phyloP scores from a whole-genome alignment of 2,329 filamentous ascomycete genomes.

The Fusarium tupiense region DNA sequence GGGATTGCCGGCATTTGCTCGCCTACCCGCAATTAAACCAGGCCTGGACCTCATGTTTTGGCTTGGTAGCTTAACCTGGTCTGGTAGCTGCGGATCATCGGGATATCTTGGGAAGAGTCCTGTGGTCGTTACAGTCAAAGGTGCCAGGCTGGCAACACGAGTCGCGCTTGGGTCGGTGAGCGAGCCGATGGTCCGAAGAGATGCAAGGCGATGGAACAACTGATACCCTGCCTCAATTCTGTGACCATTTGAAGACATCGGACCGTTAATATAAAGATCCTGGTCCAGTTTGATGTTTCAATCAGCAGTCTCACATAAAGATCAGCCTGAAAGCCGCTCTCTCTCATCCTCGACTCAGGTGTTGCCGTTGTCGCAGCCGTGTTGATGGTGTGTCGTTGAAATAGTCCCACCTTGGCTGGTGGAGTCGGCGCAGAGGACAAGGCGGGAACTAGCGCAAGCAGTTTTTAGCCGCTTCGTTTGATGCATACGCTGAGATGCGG shows the following conservation, averaged over 20 bases:
- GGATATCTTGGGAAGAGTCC: slow-evolving; percentile 2
- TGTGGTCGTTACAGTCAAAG: neutral
- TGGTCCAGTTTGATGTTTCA: neutral
- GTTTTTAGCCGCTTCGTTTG: slow-evolving; percentile 43
- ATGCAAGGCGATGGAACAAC: neutral
- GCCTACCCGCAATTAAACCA: neutral
- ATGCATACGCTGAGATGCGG: slow-evolving; percentile 40
- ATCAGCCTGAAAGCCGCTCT: slow-evolving; percentile 8
- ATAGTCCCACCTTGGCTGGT: slow-evolving; percentile 36
- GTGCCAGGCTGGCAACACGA: slow-evolving; percentile 19
- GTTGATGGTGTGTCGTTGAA: slow-evolving; percentile 45
- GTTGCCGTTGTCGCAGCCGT: slow-evolving; percentile 34
- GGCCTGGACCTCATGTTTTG: slow-evolving; percentile 7
- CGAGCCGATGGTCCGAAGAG: slow-evolving; percentile 19
- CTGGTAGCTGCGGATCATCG: slow-evolving; percentile 20
- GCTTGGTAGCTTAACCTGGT: slow-evolving; percentile 14
- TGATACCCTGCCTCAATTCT: neutral
- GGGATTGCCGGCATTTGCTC: slow-evolving; percentile 9
- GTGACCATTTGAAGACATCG: neutral
- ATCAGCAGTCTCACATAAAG: slow-evolving; percentile 2
- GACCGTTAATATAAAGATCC: neutral
- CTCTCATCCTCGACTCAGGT: neutral
- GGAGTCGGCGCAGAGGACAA: slow-evolving; percentile 18
- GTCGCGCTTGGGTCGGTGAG: slow-evolving; percentile 29
- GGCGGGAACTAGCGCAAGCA: slow-evolving; percentile 46